A percentile compares a stretch with the other conserved stretches of the same genome.
Conservation (phyloP, 225 moss, liverwort and hornwort species). For the Lunularia cruciata region DNA sequence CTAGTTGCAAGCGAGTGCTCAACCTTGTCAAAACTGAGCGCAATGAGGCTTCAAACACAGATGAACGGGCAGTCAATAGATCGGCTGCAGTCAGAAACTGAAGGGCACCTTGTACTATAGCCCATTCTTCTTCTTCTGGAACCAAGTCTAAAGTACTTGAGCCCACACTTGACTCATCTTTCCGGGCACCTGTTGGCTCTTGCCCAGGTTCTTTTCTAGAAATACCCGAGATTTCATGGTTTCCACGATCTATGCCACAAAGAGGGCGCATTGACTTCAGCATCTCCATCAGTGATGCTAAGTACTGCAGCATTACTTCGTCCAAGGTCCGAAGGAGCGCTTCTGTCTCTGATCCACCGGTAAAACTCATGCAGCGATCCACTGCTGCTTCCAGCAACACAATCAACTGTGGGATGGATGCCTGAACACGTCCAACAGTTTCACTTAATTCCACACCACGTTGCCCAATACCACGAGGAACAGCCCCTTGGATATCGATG, state of each 20-base stretch:
- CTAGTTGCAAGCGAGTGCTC: constrained; percentile 58
- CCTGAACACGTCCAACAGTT: constrained; percentile 93
- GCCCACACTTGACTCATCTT: constrained; percentile 47
- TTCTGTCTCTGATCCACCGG: constrained; percentile 95
- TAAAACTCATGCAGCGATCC: constrained; percentile 83
- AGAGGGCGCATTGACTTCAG: constrained; percentile 85
- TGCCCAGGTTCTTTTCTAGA: constrained; percentile 62
- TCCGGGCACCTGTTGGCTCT: constrained; percentile 40
- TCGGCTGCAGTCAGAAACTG: constrained; percentile 92
- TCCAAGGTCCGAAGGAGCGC: constrained; percentile 78
- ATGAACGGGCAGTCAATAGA: constrained; percentile 73
- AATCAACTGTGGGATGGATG: constrained; percentile 76
- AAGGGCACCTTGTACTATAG: constrained; percentile 93
- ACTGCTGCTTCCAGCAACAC: constrained; percentile 84
- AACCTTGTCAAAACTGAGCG: constrained; percentile 76
- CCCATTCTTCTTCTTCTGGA: constrained; percentile 98
- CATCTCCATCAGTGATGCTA: constrained; percentile 73
- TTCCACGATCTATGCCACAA: constrained; percentile 74
- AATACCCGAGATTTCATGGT: constrained; percentile 40
- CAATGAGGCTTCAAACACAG: constrained; percentile 88
- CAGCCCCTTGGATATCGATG: constrained; percentile 78
- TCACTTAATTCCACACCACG: constrained; percentile 97
- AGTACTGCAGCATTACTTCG: constrained; percentile 87
- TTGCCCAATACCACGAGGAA: constrained; percentile 83
- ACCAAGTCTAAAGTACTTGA: constrained; percentile 53